Evolutionary conservation across 331 rosid genomes (phyloP), one percentile per base, ranked within the genome.

Genomic region (Telfairia occidentalis): DNA sequence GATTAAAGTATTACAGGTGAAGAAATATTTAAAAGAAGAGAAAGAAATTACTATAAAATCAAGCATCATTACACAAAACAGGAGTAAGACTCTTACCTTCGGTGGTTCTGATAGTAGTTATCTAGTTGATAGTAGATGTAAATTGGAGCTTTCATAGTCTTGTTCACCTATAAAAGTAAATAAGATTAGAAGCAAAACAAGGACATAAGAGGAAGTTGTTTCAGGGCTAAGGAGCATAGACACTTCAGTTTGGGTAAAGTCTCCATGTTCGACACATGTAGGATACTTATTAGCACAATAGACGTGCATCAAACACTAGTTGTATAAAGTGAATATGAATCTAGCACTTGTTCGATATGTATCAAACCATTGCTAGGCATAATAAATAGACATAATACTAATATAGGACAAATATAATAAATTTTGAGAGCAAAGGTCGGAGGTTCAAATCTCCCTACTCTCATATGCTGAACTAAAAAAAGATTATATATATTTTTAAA

Each of bases 71-170:
- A 24, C 34, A 77, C 29, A 48, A 42, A 43, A 46, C 26, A 66
- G 24, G 55, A 54, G 30, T 48, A 77, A 52, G 38, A 45, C 23
- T 38, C 85, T 87, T 81, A 94, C 98, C 97, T 81, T 52, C 96
- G 88, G 75, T 94, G 98, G 86, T 89, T 94, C 70, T 94, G 98
- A 85, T 88, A 94, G 87, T 83, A 94, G 89, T 94, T 87, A 85
- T 94, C 96, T 75, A 91, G 96, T 73, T 94, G 98, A 78, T 91
- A 94, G 80, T 94, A 94, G 76, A 91, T 79, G 76, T 86, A 83
- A 83, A 91, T 87, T 10, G 98, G 98, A 30, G 98, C 97, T 87
- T 81, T 91, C 97, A 94, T 94, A 50, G 80, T 78, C 85, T 80
- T 91, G 82, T 81, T 77, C 65, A 94, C 90, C 98, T 93, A 75